A percentile compares a stretch with the other conserved stretches of the same genome.
Evolutionary conservation across 1,284 basidiomycete genomes (phyloP).

Genomic region (Irpex sp.): DNA sequence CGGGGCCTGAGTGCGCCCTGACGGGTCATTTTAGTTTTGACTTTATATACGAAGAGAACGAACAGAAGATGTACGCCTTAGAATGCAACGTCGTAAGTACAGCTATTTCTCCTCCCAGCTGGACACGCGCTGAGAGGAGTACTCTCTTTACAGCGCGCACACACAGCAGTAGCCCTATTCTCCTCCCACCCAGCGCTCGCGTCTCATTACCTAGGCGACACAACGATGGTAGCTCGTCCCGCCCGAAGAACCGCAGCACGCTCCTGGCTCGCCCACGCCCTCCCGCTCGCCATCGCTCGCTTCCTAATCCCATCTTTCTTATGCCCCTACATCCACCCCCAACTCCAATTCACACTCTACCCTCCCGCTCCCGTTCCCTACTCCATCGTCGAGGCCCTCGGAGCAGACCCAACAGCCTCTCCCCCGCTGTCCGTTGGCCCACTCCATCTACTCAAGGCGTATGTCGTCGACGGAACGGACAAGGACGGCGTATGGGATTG

Average conservation of each 20-base stretch:
- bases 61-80: constrained; percentile 11
- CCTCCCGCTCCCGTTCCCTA: background rate
- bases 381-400: background rate
- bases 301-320: constrained; percentile 5
- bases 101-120: background rate
- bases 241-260: constrained; percentile 3
- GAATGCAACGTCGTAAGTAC: constrained; percentile 19
- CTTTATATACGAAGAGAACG: constrained; percentile 16
- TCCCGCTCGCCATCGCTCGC: constrained; percentile 12
- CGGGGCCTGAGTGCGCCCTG: constrained; percentile 6
- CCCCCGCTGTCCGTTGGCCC: constrained; percentile 6
- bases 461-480: constrained; percentile 5
- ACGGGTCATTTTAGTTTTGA: constrained; percentile 21
- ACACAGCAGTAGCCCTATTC: constrained; percentile 16
- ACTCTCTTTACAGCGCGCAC: constrained; percentile 10
- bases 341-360: constrained; percentile 9
- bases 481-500: constrained; percentile 15
- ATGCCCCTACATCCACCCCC: constrained; percentile 11
- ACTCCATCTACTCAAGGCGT: constrained; percentile 1
- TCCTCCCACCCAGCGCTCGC: constrained; percentile 12
- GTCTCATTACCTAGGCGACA: constrained; percentile 8
- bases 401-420: constrained; percentile 10
- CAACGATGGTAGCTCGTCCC: constrained; percentile 3
- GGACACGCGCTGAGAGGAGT: too few species aligned
- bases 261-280: constrained; percentile 15